A percentile compares a stretch with the other conserved stretches of the same genome.
Conservation (phyloP, 176 grass and related monocot genomes). For the Carex scoparia region DNA sequence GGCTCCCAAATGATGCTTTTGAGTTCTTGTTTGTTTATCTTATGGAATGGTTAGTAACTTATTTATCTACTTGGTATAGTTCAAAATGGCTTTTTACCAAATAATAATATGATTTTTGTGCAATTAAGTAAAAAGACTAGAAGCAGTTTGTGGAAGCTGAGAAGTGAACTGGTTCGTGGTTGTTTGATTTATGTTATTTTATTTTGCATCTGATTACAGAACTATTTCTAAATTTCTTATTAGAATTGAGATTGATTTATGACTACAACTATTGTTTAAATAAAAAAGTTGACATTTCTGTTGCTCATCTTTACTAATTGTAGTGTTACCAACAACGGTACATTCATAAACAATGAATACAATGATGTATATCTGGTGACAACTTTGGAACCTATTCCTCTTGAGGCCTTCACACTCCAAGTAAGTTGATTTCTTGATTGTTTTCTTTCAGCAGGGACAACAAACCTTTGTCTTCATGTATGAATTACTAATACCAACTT, state of each 20-base stretch:
- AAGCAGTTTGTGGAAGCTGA: not conserved
- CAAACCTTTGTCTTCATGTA: conserved; percentile 2
- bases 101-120: not conserved
- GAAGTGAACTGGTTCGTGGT: not conserved
- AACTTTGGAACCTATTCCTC: conserved; percentile 79
- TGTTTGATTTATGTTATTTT: not conserved
- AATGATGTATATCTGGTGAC: conserved; percentile 93
- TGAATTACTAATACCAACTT: not conserved
- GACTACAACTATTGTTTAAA: not conserved
- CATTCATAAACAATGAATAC: conserved; percentile 78
- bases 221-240: not conserved
- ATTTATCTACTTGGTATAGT: not conserved
- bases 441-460: not conserved
- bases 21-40: conserved; percentile 77
- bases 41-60: conserved; percentile 62
- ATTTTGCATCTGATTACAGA: not conserved
- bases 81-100: not conserved
- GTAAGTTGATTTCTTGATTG: conserved; percentile 30
- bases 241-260: not conserved
- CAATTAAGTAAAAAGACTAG: not conserved
- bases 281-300: not conserved
- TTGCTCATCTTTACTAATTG: conserved; percentile 29
- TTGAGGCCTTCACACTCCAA: conserved; percentile 79
- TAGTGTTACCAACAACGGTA: conserved; percentile 73
- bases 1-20: conserved; percentile 80